These are phyloP conservation scores for Carex myosuroides DNA, from an alignment of 176 grass and related monocot genomes.

Conservation along the genomic window DNA sequence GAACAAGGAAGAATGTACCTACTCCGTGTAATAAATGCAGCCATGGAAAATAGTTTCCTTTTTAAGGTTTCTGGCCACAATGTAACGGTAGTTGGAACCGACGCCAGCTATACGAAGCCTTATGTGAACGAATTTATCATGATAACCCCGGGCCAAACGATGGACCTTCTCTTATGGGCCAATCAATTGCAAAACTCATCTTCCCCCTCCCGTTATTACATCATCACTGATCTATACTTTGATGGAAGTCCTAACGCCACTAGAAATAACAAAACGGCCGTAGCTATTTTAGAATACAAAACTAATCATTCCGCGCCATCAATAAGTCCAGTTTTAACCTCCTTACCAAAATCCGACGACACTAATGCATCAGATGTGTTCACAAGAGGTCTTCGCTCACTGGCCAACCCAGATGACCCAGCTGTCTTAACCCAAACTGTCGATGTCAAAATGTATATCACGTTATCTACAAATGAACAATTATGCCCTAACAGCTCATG, in stretches of 20 bases:
- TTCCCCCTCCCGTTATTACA: slow-evolving; percentile 47
- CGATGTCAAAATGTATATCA: slow-evolving; percentile 46
- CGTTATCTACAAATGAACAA: slow-evolving; percentile 33
- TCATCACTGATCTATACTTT: slow-evolving; percentile 33
- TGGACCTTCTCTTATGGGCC: slow-evolving; percentile 62
- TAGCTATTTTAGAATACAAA: slow-evolving; percentile 54
- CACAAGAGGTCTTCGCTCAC: slow-evolving; percentile 31
- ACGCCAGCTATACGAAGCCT: slow-evolving; percentile 62
- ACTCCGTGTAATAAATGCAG: slow-evolving; percentile 62
- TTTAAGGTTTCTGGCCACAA: slow-evolving; percentile 54
- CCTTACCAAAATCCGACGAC: slow-evolving; percentile 40
- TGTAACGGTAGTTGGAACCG: slow-evolving; percentile 68
- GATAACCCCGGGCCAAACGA: slow-evolving; percentile 66
- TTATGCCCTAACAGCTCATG: slow-evolving; percentile 35
- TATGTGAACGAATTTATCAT: slow-evolving; percentile 62
- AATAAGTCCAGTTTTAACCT: not conserved
- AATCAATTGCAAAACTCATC: not conserved
- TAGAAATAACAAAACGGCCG: slow-evolving; percentile 13
- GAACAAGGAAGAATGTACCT: slow-evolving; percentile 38
- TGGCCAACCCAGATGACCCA: not conserved
- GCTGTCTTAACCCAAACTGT: slow-evolving; percentile 28
- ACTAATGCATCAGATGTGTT: slow-evolving; percentile 29
- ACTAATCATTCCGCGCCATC: slow-evolving; percentile 12
- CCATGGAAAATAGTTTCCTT: slow-evolving; percentile 57
- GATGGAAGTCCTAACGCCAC: slow-evolving; percentile 1